A percentile compares a stretch with the other conserved stretches of the same genome.
Evolutionary conservation across 2,329 filamentous ascomycete species (phyloP).

Genomic region (Exserohilum turcica): DNA sequence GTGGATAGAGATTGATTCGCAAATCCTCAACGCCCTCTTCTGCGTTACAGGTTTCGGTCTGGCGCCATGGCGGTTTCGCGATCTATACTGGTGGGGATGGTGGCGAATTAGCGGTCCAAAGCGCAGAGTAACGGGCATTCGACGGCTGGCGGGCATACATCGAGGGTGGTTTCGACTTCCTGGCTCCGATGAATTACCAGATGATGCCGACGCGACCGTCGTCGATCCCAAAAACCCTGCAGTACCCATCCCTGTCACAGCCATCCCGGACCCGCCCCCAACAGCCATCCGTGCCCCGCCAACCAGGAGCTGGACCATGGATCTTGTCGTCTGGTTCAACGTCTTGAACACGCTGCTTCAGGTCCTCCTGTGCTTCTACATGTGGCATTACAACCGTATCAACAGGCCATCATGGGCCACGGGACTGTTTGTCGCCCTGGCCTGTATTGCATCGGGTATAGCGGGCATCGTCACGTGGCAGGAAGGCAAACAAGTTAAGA

Average conservation of each 20-base stretch:
- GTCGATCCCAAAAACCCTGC: slow-evolving; percentile 49
- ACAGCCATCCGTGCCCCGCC: slow-evolving; percentile 72
- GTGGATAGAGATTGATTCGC: slow-evolving; percentile 85
- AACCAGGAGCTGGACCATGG: slow-evolving; percentile 75
- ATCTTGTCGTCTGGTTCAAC: slow-evolving; percentile 79
- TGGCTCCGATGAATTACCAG: slow-evolving; percentile 64
- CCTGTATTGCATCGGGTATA: slow-evolving; percentile 69
- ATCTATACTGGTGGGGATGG: slow-evolving; percentile 73
- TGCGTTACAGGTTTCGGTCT: slow-evolving; percentile 85
- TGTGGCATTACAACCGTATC: slow-evolving; percentile 80
- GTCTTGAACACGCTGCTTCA: slow-evolving; percentile 81
- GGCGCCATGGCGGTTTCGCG: slow-evolving; percentile 82
- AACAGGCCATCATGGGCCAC: slow-evolving; percentile 79
- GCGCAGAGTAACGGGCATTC: slow-evolving; percentile 58
- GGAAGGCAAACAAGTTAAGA: slow-evolving; percentile 63
- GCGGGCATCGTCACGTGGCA: slow-evolving; percentile 73
- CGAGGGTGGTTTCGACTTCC: slow-evolving; percentile 75
- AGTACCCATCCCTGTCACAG: slow-evolving; percentile 67
- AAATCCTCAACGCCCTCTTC: slow-evolving; percentile 83
- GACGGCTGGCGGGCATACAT: slow-evolving; percentile 75
- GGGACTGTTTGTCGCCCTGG: slow-evolving; percentile 76
- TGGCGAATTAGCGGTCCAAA: slow-evolving; percentile 62
- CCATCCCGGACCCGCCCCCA: slow-evolving; percentile 69
- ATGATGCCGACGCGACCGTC: slow-evolving; percentile 27
- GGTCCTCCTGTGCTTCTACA: slow-evolving; percentile 72